These are phyloP conservation scores for Pseudocercospora cruenta DNA, from an alignment of 2,329 filamentous ascomycete species.

Conservation along the genomic window DNA sequence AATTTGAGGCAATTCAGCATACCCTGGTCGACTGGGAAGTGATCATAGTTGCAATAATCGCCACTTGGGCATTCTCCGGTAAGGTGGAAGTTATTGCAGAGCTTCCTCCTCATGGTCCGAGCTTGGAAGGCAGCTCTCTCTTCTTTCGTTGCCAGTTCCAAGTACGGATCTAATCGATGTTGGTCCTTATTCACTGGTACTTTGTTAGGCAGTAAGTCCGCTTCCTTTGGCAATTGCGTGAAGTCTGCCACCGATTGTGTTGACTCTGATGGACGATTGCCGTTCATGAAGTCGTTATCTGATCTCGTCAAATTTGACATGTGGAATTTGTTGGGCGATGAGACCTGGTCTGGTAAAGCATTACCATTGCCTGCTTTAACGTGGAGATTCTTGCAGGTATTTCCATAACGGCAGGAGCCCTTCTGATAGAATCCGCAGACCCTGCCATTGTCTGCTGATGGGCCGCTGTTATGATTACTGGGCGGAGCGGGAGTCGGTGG, in stretches of 20 bases:
- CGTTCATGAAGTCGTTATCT: slow-evolving; percentile 29
- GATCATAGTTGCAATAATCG: slow-evolving; percentile 51
- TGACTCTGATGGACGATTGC: slow-evolving; percentile 9
- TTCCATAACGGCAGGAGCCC: slow-evolving; percentile 38
- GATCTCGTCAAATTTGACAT: slow-evolving; percentile 18
- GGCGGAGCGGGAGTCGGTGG: neutral
- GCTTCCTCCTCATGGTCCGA: slow-evolving; percentile 45
- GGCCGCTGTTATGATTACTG: neutral
- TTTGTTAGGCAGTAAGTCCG: slow-evolving; percentile 29
- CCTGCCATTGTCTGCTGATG: neutral
- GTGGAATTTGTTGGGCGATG: slow-evolving; percentile 18
- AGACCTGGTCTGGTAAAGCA: slow-evolving; percentile 18
- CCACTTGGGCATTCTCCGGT: slow-evolving; percentile 34
- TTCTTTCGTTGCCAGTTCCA: slow-evolving; percentile 41
- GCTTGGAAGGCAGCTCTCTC: slow-evolving; percentile 47
- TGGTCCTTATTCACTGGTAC: slow-evolving; percentile 54
- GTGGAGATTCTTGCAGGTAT: slow-evolving; percentile 34
- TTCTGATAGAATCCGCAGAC: slow-evolving; percentile 35
- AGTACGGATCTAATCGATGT: slow-evolving; percentile 53
- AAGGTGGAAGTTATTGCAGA: slow-evolving; percentile 56
- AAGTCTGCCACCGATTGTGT: neutral
- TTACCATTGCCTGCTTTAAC: slow-evolving; percentile 22
- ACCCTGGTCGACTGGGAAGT: slow-evolving; percentile 46
- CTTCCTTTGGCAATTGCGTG: slow-evolving; percentile 27
- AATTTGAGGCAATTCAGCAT: slow-evolving; percentile 49